These are phyloP conservation scores for Austropuccinia psidii DNA, from an alignment of 1,284 basidiomycete genomes.

Conservation along the genomic window DNA sequence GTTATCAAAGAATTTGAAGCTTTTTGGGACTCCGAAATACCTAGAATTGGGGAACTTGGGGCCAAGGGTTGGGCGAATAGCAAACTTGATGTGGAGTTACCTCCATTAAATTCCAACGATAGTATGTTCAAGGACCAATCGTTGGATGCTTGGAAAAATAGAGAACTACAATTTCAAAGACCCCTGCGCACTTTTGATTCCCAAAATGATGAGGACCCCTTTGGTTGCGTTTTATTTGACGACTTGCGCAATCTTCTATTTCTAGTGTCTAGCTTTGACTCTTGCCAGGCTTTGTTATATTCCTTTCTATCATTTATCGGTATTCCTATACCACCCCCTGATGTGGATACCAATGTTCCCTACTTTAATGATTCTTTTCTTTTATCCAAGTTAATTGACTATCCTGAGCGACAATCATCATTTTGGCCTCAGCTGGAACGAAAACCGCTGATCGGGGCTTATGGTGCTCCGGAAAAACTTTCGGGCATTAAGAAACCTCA, in stretches of 20 bases:
- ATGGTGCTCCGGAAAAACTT: conserved; percentile 48
- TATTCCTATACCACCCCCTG: conserved; percentile 53
- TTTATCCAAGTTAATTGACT: conserved; percentile 40
- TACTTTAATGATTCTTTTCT: conserved; percentile 49
- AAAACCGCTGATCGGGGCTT: conserved; percentile 44
- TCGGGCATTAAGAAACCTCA: conserved; percentile 40
- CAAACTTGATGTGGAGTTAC: conserved; percentile 37
- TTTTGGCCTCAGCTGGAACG: conserved; percentile 41
- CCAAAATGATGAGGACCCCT: conserved; percentile 61
- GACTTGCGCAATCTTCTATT: conserved; percentile 68
- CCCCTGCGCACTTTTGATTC: conserved; percentile 60
- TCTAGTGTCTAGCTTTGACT: conserved; percentile 53
- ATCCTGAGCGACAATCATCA: conserved; percentile 39
- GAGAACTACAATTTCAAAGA: conserved; percentile 52
- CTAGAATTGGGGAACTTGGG: conserved; percentile 51
- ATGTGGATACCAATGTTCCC: conserved; percentile 47
- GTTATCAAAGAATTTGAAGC: conserved; percentile 49
- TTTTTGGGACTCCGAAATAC: conserved; percentile 53
- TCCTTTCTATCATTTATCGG: conserved; percentile 71
- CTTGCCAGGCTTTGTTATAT: conserved; percentile 61
- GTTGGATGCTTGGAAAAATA: conserved; percentile 57
- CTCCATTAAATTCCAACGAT: conserved; percentile 38
- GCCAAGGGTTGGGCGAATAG: conserved; percentile 49
- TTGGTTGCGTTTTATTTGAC: conserved; percentile 65
- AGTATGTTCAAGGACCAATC: conserved; percentile 63